These are phyloP conservation scores for Pseudohyphozyma bogoriensis DNA, from an alignment of 768 basidiomycete genomes.

Conservation along the genomic window DNA sequence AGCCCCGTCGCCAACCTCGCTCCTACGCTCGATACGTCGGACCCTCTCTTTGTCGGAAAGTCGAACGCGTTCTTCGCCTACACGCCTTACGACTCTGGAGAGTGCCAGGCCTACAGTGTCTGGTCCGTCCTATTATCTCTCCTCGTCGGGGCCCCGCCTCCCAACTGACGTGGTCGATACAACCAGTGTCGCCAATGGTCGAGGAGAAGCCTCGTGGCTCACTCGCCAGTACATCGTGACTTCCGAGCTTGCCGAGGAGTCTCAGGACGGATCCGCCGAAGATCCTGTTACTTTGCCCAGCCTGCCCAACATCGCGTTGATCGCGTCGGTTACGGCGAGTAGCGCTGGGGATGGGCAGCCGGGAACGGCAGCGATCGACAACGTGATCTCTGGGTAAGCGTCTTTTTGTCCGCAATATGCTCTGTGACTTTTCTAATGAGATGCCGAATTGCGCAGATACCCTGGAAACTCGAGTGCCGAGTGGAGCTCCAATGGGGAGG, in stretches of 20 bases:
- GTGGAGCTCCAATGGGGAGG: constrained; percentile 12
- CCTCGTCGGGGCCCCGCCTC: not conserved
- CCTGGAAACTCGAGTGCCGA: constrained; percentile 20
- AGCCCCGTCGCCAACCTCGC: not conserved
- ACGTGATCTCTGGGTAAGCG: constrained; percentile 13
- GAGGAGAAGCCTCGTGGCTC: constrained; percentile 23
- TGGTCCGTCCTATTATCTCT: not conserved
- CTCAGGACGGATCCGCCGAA: not conserved
- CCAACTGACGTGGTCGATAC: not conserved
- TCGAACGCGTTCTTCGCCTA: constrained; percentile 27
- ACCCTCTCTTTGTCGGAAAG: constrained; percentile 11
- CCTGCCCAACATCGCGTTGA: not conserved
- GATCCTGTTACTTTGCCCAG: not conserved
- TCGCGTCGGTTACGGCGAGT: constrained; percentile 9
- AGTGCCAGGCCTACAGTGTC: constrained; percentile 19
- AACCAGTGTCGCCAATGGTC: constrained; percentile 4
- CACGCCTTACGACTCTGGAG: constrained; percentile 26
- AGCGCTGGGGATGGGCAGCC: not conserved
- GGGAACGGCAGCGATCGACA: constrained; percentile 16
- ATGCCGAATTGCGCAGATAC: not conserved
- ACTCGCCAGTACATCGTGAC: constrained; percentile 23
- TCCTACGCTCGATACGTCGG: constrained; percentile 12
- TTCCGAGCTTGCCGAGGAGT: not conserved
- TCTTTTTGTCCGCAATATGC: no score
- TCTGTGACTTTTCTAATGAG: not conserved